A percentile compares a stretch with the other conserved stretches of the same genome.
Conservation (phyloP, 768 basidiomycete species). For the Panus rudis region DNA sequence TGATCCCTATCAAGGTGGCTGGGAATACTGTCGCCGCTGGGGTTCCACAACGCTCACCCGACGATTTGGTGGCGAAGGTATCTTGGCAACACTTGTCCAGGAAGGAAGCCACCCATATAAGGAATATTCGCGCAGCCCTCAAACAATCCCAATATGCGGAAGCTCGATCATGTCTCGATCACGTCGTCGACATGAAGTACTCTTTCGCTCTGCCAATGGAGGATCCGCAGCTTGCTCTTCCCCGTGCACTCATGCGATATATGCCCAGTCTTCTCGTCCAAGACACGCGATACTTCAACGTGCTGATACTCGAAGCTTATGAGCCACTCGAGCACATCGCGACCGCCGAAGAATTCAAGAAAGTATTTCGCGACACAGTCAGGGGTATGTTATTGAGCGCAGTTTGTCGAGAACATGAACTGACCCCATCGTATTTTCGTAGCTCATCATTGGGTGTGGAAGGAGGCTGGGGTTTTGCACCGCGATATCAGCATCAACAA, state of each 20-base stretch:
- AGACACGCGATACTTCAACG: too few species aligned
- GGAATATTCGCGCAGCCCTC: background rate
- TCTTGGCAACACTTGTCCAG: slow-evolving; percentile 1
- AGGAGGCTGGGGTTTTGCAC: background rate
- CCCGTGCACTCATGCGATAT: slow-evolving; percentile 2
- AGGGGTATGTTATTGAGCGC: slow-evolving; percentile 19
- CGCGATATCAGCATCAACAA: background rate
- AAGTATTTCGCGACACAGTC: slow-evolving; percentile 23
- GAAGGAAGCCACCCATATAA: background rate
- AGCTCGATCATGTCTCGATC: background rate
- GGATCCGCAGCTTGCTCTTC: slow-evolving; percentile 11
- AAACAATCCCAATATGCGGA: background rate
- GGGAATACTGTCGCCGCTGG: background rate
- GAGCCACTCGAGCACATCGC: slow-evolving; percentile 17
- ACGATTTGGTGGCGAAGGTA: slow-evolving; percentile 5
- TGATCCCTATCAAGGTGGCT: slow-evolving; percentile 1
- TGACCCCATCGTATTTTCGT: background rate
- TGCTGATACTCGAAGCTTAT: slow-evolving; percentile 16
- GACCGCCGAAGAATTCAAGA: slow-evolving; percentile 20
- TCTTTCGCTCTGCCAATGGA: slow-evolving; percentile 1
- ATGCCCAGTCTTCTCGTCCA: too few species aligned
- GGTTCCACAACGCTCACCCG: background rate
- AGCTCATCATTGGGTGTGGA: background rate
- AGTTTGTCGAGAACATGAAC: background rate
- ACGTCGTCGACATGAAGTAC: slow-evolving; percentile 7